Base-by-base conservation (phyloP, 2,329 filamentous ascomycete species). In the Arthrinium phaeospermum region DNA sequence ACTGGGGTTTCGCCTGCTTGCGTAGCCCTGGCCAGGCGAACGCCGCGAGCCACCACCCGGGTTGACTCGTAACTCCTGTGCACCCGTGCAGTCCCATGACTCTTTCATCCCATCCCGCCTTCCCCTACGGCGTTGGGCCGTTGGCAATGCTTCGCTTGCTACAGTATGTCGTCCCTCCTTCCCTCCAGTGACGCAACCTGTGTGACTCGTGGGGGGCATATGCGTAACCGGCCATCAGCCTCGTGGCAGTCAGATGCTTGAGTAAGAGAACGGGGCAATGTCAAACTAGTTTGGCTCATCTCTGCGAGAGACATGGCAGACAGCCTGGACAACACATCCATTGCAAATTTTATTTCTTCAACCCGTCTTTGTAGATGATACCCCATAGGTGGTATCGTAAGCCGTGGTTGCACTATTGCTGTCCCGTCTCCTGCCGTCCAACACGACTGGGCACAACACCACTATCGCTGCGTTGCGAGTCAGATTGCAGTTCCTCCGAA, bases 71-170 rank as follows among this genome's bases (percentile, higher is more conserved):
- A 57, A 57, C 51, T 57, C 51, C 16, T 37, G 53, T 22, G 16
- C 30, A 37, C 53, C 22, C 53, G 30, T 61, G 53, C 53, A n/a
- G 53, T 34, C 53, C 34, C 53, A 61, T 61, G 53, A 61, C 53
- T 61, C 30, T 61, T 61, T 30, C 53, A 34, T 37, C 30, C 24
- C 24, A 30, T 53, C 24, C 14, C 13, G 49, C 7, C 49, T 14
- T 2, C 44, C 44, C 22, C 13, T n/a, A n/a, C n/a, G n/a, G n/a
- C n/a, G n/a, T n/a, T n/a, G n/a, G n/a, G n/a, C n/a, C 30, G 24
- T 13, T 30, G 27, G 51, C 14, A 8, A 24, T 57, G 51, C 13
- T 22, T 57, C 14, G 27, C 27, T 57, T 30, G 27, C 51, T 57
- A 16, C 7, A 12, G 16, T 10, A 41, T 41, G 27, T 30, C 27